Evolutionary conservation across 176 grass and related monocot genomes (phyloP), one percentile per base, ranked within the genome.

Genomic region (Puya raimondii): DNA sequence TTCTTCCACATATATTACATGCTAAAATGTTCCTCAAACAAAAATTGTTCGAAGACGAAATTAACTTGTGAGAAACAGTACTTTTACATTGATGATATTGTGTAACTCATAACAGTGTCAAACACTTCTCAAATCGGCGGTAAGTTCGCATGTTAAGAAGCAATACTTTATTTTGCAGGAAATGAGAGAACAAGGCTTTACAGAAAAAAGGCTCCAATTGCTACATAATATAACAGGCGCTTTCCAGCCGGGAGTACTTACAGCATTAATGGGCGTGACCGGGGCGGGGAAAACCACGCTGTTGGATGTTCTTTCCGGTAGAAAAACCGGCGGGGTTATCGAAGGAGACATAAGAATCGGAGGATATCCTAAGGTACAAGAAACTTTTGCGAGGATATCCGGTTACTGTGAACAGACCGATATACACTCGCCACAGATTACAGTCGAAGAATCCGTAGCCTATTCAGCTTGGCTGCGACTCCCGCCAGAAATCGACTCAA

Each of bases 271-370:
- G 90, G 90, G 90, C 12, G 83, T 89, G 53, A 93, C 59, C 70
- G 86, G 90, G 66, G 90, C 90, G 17, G 90, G 90, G 11, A 93
- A 93, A 80, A 93, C 90, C 26, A 93, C 86, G 23, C 73, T 93
- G 23, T 79, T 93, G 72, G 86, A 93, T 84, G 86, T 93, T 72
- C 90, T 93, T 70, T 50, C 83, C 70, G 86, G 90, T 42, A 85
- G 90, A 48, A 93, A 93, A 81, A 93, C 86, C 12, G 86, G 80
- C 1, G 83, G 90, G 50, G 23, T 73, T 66, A 81, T 86, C n/a
- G 80, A 93, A 81, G 90, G 86, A 72, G 80, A 89, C 11, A 84
- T 93, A 89, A 82, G 68, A 76, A 84, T 93, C 67, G 86, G 77
- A 33, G 90, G 86, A n/a, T 89, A 89, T 76, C 80, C 90, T 70